These are phyloP conservation scores for Pisolithus sp. DNA, from an alignment of 768 basidiomycete species.

Conservation along the genomic window DNA sequence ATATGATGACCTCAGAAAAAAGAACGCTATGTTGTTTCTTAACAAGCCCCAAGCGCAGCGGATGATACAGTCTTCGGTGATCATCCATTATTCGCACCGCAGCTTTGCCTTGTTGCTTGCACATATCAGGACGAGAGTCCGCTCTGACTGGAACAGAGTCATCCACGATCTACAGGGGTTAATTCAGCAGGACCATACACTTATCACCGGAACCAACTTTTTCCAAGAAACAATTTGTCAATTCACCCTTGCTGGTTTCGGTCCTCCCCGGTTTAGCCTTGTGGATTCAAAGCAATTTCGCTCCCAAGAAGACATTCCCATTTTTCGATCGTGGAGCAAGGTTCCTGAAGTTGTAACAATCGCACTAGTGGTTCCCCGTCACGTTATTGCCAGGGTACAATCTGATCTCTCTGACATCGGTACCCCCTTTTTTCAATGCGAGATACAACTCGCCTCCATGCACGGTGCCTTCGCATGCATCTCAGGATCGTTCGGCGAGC, in stretches of 20 bases:
- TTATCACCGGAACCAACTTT: slow-evolving; percentile 25
- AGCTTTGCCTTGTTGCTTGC: slow-evolving; percentile 42
- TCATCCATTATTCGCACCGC: slow-evolving; percentile 41
- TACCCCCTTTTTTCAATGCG: slow-evolving; percentile 21
- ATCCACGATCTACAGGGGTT: slow-evolving; percentile 30
- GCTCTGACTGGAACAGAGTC: slow-evolving; percentile 36
- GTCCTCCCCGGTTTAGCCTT: slow-evolving; percentile 12
- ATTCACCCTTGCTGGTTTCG: slow-evolving; percentile 33
- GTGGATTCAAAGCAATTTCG: slow-evolving; percentile 5
- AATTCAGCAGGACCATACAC: slow-evolving; percentile 8
- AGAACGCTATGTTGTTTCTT: slow-evolving; percentile 4
- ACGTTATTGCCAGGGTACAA: slow-evolving; percentile 17
- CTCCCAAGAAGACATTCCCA: not conserved
- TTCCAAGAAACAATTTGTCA: slow-evolving; percentile 44
- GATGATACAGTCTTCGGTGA: slow-evolving; percentile 5
- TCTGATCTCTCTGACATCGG: slow-evolving; percentile 14
- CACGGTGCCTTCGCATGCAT: slow-evolving; percentile 11
- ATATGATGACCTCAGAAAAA: slow-evolving; percentile 18
- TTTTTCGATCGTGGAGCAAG: slow-evolving; percentile 26
- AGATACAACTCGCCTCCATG: slow-evolving; percentile 8
- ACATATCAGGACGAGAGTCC: slow-evolving; percentile 32
- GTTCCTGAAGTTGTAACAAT: slow-evolving; percentile 29
- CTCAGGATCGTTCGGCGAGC: slow-evolving; percentile 15
- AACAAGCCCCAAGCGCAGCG: not conserved
- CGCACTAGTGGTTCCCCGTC: slow-evolving; percentile 27